Evolutionary conservation across 2,329 filamentous ascomycete genomes (phyloP).

Genomic region (Neobulgaria alba): DNA sequence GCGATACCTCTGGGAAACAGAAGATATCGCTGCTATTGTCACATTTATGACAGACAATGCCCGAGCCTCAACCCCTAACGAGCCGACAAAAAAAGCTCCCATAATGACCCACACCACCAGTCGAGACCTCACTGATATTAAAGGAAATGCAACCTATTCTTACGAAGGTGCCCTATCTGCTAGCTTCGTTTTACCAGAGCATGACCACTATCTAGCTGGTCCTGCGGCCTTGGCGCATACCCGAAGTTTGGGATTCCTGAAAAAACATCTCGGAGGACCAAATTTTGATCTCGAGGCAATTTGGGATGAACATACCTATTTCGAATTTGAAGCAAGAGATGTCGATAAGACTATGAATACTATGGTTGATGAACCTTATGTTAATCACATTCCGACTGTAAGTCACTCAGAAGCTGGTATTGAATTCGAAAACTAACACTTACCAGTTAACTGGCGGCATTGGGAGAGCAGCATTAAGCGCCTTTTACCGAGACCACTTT

Average conservation of each 20-base stretch:
- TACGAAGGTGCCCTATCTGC: conserved; percentile 6
- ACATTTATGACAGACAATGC: no score
- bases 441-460: conserved; percentile 49
- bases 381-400: conserved; percentile 67
- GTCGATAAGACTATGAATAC: conserved; percentile 69
- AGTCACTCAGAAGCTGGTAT: conserved; percentile 20
- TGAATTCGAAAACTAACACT: background rate
- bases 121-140: background rate
- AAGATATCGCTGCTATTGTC: background rate
- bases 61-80: background rate
- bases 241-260: conserved; percentile 56
- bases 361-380: conserved; percentile 73
- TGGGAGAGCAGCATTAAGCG: conserved; percentile 51
- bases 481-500: conserved; percentile 67
- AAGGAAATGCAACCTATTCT: background rate
- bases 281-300: conserved; percentile 68
- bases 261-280: conserved; percentile 53
- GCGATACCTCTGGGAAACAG: no score
- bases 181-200: conserved; percentile 8
- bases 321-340: conserved; percentile 59
- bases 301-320: conserved; percentile 71
- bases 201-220: conserved; percentile 18
- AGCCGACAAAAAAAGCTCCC: background rate
- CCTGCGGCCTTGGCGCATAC: conserved; percentile 51
- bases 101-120: background rate